Conservation (phyloP, 495 filamentous ascomycete genomes). For the Neurospora pannonica region DNA sequence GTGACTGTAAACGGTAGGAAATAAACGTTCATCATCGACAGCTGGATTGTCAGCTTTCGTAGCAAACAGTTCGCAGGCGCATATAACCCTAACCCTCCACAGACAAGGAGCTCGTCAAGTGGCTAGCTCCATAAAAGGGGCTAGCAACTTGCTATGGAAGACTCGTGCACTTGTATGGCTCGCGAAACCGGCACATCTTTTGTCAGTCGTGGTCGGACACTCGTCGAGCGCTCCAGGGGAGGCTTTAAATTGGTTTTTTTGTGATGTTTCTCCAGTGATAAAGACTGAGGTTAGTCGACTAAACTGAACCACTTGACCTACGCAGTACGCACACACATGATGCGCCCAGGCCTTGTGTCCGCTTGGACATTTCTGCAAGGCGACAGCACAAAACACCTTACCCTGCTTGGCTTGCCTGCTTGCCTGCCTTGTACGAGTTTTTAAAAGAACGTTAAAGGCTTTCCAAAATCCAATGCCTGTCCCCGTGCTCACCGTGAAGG, state of each 20-base stretch:
- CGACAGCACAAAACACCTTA: background rate
- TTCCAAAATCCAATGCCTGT: background rate
- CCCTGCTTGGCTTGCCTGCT: background rate
- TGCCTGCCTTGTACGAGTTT: background rate
- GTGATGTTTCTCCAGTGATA: background rate
- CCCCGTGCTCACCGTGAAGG: background rate
- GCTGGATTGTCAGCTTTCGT: background rate
- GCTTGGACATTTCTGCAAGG: background rate
- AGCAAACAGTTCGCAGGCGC: background rate
- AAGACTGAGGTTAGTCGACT: background rate
- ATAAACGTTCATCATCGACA: background rate
- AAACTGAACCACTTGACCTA: background rate
- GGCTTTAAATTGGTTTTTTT: background rate
- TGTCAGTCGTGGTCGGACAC: background rate
- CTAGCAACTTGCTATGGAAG: background rate
- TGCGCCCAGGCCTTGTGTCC: background rate
- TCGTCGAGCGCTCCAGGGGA: background rate
- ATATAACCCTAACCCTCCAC: background rate
- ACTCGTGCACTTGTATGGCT: background rate
- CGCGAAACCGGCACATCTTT: background rate
- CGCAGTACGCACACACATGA: background rate
- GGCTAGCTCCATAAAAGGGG: background rate
- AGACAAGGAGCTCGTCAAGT: background rate
- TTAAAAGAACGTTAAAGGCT: background rate
- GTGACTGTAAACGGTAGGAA: no score